Percentiles rank a stretch among this genome's conserved stretches.
Conservation (phyloP, 2,329 filamentous ascomycete species). For the Colletotrichum sublineola region DNA sequence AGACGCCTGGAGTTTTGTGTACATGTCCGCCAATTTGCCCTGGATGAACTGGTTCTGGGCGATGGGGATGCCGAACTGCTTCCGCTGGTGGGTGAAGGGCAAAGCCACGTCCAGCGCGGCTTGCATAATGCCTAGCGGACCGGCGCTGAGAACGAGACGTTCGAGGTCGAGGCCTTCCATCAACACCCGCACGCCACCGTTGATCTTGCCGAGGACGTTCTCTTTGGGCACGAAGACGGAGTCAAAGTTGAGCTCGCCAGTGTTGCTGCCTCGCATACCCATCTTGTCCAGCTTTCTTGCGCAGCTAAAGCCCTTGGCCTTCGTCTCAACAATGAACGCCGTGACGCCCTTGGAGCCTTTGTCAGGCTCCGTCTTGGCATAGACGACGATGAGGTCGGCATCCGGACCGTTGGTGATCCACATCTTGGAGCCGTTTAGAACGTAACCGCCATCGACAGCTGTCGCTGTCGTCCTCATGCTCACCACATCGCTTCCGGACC, state of each 20-base stretch:
- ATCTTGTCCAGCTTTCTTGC: constrained; percentile 96
- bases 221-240: constrained; percentile 88
- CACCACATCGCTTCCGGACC: constrained; percentile 92
- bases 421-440: constrained; percentile 95
- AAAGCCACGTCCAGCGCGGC: constrained; percentile 86
- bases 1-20: constrained; percentile 89
- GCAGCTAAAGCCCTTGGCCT: constrained; percentile 82
- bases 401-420: constrained; percentile 99
- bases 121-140: constrained; percentile 95
- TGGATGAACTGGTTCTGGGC: constrained; percentile 95
- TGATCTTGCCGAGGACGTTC: constrained; percentile 83
- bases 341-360: constrained; percentile 91
- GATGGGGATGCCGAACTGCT: constrained; percentile 89
- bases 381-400: constrained; percentile 94
- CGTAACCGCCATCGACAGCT: constrained; percentile 84
- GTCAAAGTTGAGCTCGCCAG: constrained; percentile 92
- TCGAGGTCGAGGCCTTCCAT: constrained; percentile 98
- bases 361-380: constrained; percentile 90
- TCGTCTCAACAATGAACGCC: constrained; percentile 87
- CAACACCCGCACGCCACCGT: constrained; percentile 88
- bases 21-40: constrained; percentile 96
- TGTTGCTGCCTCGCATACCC: constrained; percentile 97
- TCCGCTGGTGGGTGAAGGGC: constrained; percentile 89
- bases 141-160: constrained; percentile 89
- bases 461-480: constrained; percentile 92